Conservation (phyloP, 257 asterid species). For the Prunella vulgaris region DNA sequence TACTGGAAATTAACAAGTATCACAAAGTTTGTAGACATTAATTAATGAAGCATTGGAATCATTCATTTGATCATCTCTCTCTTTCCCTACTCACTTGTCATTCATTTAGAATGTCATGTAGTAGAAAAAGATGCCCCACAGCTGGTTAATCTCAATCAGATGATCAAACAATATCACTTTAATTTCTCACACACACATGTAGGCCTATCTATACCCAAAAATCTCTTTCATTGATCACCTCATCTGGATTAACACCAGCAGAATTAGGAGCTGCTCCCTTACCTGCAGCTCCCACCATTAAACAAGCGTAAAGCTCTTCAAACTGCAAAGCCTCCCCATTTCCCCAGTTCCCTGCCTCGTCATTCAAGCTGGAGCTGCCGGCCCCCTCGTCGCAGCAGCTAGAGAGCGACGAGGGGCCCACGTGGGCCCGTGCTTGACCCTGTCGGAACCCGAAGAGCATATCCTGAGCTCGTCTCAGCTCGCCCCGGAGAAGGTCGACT, state of each 20-base stretch:
- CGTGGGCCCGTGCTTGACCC: not conserved
- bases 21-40: no score
- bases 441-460: no score
- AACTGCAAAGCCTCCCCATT: constrained; percentile 34
- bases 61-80: no score
- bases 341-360: constrained; percentile 44
- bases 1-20: no score
- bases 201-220: constrained; percentile 37
- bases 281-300: constrained; percentile 39
- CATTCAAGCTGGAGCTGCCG: no score
- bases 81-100: no score
- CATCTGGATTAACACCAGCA: constrained; percentile 15
- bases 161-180: no score
- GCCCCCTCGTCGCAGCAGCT: constrained; percentile 60
- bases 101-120: no score
- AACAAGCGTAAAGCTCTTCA: constrained; percentile 70
- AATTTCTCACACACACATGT: no score
- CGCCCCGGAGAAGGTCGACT: constrained; percentile 43
- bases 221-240: constrained; percentile 29
- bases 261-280: constrained; percentile 14
- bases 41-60: no score
- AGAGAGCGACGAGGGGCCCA: constrained; percentile 38
- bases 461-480: constrained; percentile 52
- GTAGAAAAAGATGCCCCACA: no score
- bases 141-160: no score